Conservation (phyloP, 345 rosid genomes). For the Nephelium lappaceum region DNA sequence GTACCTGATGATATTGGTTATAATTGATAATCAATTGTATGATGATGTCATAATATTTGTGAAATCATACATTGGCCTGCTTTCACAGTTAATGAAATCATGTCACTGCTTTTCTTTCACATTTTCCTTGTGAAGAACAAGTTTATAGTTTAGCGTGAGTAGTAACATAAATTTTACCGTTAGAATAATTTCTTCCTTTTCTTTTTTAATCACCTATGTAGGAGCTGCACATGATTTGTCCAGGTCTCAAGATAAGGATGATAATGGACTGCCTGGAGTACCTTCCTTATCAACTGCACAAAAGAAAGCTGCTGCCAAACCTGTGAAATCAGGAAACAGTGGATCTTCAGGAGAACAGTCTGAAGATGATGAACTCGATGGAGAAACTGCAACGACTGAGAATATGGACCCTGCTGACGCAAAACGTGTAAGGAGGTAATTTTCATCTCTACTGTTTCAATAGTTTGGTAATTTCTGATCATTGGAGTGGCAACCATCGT, state of each 20-base stretch:
- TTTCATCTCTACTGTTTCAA: neutral
- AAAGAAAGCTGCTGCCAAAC: conserved; percentile 40
- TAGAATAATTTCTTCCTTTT: conserved; percentile 20
- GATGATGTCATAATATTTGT: neutral
- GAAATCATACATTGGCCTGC: neutral
- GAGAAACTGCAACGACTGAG: conserved; percentile 65
- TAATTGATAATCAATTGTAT: neutral
- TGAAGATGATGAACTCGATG: conserved; percentile 81
- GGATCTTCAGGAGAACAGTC: conserved; percentile 83
- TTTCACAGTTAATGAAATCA: neutral
- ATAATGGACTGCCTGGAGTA: conserved; percentile 28
- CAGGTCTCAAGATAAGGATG: conserved; percentile 43
- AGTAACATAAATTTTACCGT: neutral
- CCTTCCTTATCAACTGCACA: conserved; percentile 35
- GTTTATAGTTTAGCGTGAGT: neutral
- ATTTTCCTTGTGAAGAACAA: neutral
- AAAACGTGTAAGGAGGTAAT: conserved; percentile 84
- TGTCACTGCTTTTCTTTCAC: neutral
- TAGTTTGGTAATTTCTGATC: conserved; percentile 6
- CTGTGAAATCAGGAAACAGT: conserved; percentile 57
- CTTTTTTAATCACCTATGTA: conserved; percentile 23
- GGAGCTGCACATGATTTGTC: conserved; percentile 35
- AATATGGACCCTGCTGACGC: conserved; percentile 67
- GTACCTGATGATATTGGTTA: neutral
- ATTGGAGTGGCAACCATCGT: neutral